Evolutionary conservation across 2,329 filamentous ascomycete genomes (phyloP), one percentile per base, ranked within the genome.

Genomic region (Gremmenia infestans): DNA sequence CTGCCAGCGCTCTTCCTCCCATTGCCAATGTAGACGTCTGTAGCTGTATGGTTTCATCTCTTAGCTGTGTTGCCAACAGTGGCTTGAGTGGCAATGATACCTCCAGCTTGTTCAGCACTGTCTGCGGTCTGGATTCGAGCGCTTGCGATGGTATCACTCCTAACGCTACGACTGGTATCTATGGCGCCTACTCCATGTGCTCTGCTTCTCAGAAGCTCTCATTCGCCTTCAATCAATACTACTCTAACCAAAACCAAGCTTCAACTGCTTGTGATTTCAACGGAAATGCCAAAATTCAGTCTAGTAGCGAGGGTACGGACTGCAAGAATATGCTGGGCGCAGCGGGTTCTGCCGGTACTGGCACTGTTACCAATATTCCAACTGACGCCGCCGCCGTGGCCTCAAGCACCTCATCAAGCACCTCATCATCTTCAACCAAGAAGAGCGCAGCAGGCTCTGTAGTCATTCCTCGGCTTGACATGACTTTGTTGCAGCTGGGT

Each of bases 121-220:
- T 93, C 72, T 94, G 89, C 74, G 86, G 83, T 54, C 67, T 73
- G 46, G 70, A 78, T 57, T 70, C 73, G 47, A 68, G 72, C 37
- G 78, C 81, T 63, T 94, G 90, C 74, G 74, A 72, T 23, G 89
- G 86, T 53, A 91, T 94, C 73, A 76, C 73, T 61, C 79, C 78
- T 65, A 87, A 92, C 72, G 80, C 80, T 51, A 82, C 80, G 57
- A 80, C 77, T 19, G 89, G 88, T 67, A 74, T 79, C 59, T 94
- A 89, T 72, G 89, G 89, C 64, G 81, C 87, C 48, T 91, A 89
- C 78, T 82, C 83, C 72, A 90, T 91, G 84, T 95, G 89, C 78
- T 77, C 78, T 63, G 68, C 81, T 66, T 78, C 79, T 63, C 79
- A 89, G 73, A 82, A 91, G 79, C 82, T 95, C 42, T 82, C 82